Evolutionary conservation across 108 stramenopile species (phyloP).

Genomic region (Cyclostephanos tholiformis): DNA sequence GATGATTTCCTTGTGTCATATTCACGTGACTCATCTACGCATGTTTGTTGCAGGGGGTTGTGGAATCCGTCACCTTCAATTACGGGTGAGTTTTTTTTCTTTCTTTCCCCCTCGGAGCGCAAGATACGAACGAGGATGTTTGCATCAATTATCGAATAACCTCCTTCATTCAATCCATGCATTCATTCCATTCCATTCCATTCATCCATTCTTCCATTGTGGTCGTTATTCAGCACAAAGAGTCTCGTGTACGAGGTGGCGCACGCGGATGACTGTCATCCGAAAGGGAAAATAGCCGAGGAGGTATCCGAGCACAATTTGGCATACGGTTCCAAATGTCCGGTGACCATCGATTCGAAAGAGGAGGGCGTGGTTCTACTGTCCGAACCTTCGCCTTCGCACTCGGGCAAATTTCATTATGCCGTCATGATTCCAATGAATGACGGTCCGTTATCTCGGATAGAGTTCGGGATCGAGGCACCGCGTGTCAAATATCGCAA

Average conservation of each 20-base stretch:
- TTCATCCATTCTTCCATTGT: neutral
- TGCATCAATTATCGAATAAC: too few relatives aligned
- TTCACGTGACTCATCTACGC: too few relatives aligned
- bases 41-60: neutral
- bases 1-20: too few relatives aligned
- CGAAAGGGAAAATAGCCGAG: neutral
- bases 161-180: neutral
- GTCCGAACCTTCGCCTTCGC: slow-evolving; percentile 1
- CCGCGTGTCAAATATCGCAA: slow-evolving; percentile 11
- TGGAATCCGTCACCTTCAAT: slow-evolving; percentile 11
- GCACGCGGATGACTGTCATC: neutral
- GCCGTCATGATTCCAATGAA: slow-evolving; percentile 6
- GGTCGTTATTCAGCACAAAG: slow-evolving; percentile 3
- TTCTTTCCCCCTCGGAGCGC: too few relatives aligned
- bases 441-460: neutral
- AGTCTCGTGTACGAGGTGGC: neutral
- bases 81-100: neutral
- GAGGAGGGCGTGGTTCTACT: slow-evolving; percentile 3
- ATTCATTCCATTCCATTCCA: neutral
- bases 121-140: too few relatives aligned
- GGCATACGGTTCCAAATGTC: slow-evolving; percentile 14
- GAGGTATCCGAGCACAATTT: slow-evolving; percentile 2
- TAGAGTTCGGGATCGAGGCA: slow-evolving; percentile 7
- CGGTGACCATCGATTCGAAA: slow-evolving; percentile 5
- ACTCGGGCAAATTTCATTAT: neutral